These are phyloP conservation scores for Auriscalpium microsporum DNA, from an alignment of 768 basidiomycete species.

Conservation along the genomic window DNA sequence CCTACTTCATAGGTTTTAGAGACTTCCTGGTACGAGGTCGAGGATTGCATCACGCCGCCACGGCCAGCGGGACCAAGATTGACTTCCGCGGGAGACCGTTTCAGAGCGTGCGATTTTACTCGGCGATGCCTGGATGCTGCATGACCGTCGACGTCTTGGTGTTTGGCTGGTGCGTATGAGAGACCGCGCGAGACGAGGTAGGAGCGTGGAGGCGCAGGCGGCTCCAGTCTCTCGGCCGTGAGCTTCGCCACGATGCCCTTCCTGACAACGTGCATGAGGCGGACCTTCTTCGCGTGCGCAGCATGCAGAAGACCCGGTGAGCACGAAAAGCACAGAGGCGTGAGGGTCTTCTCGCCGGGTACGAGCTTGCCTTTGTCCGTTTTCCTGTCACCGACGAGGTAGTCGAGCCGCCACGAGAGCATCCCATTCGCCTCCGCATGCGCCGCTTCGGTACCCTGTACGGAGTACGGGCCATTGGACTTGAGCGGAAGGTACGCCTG, in stretches of 20 bases:
- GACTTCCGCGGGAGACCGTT: not conserved
- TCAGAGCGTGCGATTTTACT: not conserved
- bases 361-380: conserved; percentile 36
- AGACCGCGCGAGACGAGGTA: not conserved
- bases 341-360: conserved; percentile 63
- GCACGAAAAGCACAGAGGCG: conserved; percentile 68
- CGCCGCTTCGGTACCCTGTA: conserved; percentile 54
- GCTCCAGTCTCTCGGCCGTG: conserved; percentile 50
- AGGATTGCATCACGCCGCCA: not conserved
- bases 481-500: conserved; percentile 67
- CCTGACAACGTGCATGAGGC: conserved; percentile 61
- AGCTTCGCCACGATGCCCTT: conserved; percentile 65
- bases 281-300: conserved; percentile 55
- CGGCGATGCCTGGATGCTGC: not conserved
- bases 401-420: conserved; percentile 72
- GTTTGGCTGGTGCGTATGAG: not conserved
- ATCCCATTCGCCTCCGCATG: conserved; percentile 14
- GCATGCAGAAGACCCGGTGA: conserved; percentile 59
- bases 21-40: not conserved
- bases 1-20: not conserved
- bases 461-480: conserved; percentile 65
- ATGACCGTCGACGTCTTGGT: not conserved
- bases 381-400: conserved; percentile 57
- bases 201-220: conserved; percentile 22
- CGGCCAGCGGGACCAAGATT: not conserved